Evolutionary conservation across 192 early-diverging fungal genomes (phyloP).

Genomic region (Linnemannia exigua): DNA sequence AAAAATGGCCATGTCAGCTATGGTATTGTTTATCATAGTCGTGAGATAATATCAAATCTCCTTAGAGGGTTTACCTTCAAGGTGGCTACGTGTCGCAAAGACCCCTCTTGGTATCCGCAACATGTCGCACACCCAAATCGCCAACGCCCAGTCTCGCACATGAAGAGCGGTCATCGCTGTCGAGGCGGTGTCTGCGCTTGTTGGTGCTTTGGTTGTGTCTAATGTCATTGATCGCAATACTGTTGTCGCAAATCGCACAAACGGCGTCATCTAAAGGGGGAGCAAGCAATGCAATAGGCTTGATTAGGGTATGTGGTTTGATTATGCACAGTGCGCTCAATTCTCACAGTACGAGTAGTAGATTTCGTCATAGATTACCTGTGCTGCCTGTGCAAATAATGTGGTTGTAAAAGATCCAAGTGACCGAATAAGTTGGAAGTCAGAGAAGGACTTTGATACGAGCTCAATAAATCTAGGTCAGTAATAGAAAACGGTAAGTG

Average conservation of each 20-base stretch:
- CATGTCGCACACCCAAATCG: conserved; percentile 34
- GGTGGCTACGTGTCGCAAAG: background rate
- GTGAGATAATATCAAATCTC: too few species aligned
- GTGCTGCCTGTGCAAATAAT: background rate
- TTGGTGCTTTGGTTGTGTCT: background rate
- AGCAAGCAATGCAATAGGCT: background rate
- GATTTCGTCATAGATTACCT: background rate
- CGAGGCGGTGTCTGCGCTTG: background rate
- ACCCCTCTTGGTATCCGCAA: conserved; percentile 37
- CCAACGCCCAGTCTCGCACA: conserved; percentile 21
- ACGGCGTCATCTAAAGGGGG: background rate
- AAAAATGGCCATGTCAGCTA: background rate
- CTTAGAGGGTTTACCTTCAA: conserved; percentile 19
- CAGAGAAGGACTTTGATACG: background rate
- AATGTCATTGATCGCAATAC: background rate
- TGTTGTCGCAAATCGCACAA: background rate
- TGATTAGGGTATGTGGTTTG: background rate
- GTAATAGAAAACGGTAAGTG: background rate
- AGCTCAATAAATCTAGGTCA: background rate
- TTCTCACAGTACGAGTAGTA: background rate
- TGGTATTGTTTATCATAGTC: background rate
- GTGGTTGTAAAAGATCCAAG: conserved; percentile 20
- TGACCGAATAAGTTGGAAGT: background rate
- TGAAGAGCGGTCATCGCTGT: background rate
- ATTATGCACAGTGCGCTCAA: background rate